Base-by-base conservation (phyloP, 257 asterid genomes). In the Petrea volubilis region DNA sequence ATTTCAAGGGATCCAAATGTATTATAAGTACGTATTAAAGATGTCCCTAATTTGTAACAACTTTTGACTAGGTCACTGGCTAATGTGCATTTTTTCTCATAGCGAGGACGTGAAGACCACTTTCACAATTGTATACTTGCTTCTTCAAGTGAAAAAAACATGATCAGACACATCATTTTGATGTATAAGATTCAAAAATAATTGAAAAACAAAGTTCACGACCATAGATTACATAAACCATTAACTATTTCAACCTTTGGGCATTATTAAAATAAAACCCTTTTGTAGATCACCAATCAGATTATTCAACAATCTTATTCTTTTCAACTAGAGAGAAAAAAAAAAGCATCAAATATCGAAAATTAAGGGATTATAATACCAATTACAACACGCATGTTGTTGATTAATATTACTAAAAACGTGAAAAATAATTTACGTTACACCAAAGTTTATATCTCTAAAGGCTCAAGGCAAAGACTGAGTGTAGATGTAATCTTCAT, bases 401-500 rank as follows among this genome's bases (percentile, higher is more conserved):
- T 62, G 5, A 18, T 38, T 4, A 36, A 20, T 9, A 20, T 18
- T 50, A 18, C 27, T 1, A 14, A 50, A 13, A 24, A 51, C n/a
- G n/a, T n/a, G n/a, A 53, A 17, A 53, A 53, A 57, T 14, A 33
- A 28, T 58, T 58, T 31, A 29, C 41, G 15, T 31, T 58, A 58
- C 20, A 28, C 12, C 9, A 33, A 58, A 58, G 31, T 9, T 4
- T 67, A 7, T 9, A 6, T 9, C 11, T 52, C 8, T 9, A 5
- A 12, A 15, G 3, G 1, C 64, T 55, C 38, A 82, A 40, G 87
- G 87, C 64, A 74, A 70, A 15, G 85, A 79, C 57, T 82, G 84
- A 28, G 87, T 82, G 46, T 82, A 79, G 65, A 82, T 80, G 58
- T 82, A 82, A 43, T 77, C 87, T 67, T 79, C 84, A 74, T 66